These are phyloP conservation scores for Hymenoscyphus linearis DNA, from an alignment of 2,329 filamentous ascomycete species.

Conservation along the genomic window DNA sequence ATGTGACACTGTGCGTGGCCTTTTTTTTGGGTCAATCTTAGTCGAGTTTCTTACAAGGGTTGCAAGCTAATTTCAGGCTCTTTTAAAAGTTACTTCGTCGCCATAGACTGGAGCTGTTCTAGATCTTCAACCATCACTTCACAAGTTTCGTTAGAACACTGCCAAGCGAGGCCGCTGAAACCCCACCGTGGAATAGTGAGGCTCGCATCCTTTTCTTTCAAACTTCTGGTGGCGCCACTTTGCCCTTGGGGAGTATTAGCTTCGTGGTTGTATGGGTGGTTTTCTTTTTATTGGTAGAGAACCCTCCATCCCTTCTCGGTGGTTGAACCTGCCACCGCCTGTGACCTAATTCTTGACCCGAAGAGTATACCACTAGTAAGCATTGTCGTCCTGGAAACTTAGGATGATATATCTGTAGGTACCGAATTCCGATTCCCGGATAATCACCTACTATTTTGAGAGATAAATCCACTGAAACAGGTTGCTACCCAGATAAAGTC, in stretches of 20 bases:
- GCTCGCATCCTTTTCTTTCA: background rate
- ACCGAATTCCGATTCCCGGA: background rate
- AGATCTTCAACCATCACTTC: background rate
- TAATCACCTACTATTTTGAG: background rate
- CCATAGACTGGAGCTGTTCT: constrained; percentile 6
- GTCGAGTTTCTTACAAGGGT: constrained; percentile 9
- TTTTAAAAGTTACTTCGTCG: constrained; percentile 12
- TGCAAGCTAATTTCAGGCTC: constrained; percentile 13
- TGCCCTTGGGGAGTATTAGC: background rate
- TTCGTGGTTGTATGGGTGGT: background rate
- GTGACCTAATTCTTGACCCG: background rate
- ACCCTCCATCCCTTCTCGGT: background rate
- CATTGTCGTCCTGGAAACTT: background rate
- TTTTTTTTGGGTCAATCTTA: background rate
- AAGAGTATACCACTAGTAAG: background rate
- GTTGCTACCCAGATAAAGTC: background rate
- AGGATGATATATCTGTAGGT: background rate
- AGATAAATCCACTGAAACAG: background rate
- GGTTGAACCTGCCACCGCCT: background rate
- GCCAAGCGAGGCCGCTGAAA: background rate
- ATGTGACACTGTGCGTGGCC: constrained; percentile 11
- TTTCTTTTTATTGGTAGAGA: background rate
- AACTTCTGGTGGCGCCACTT: background rate
- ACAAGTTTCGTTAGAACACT: background rate
- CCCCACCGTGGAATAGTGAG: background rate